These are phyloP conservation scores for Cyberlindnera samutprakarnensis DNA, from an alignment of 805 yeast species.

Conservation along the genomic window DNA sequence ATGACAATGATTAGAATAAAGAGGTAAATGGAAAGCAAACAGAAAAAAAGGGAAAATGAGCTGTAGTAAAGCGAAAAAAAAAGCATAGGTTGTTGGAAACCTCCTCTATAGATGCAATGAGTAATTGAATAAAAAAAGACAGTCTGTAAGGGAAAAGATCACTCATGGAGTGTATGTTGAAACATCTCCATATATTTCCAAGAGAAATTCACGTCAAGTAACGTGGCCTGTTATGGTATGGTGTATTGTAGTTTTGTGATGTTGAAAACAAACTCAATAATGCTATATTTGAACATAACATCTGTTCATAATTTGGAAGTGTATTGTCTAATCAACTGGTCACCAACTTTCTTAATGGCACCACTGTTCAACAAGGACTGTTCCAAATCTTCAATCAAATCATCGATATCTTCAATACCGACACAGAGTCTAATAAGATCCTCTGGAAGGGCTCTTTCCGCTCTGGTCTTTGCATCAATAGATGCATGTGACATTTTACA, in stretches of 20 bases:
- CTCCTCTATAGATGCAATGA: too few species aligned
- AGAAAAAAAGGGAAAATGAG: too few species aligned
- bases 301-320: conserved; percentile 17
- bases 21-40: too few species aligned
- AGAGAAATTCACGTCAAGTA: too few species aligned
- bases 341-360: conserved; percentile 30
- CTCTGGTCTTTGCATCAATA: conserved; percentile 79
- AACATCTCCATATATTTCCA: too few species aligned
- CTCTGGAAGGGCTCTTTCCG: conserved; percentile 86
- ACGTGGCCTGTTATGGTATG: too few species aligned
- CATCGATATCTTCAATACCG: conserved; percentile 81
- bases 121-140: background rate
- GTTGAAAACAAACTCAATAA: too few species aligned
- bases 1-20: too few species aligned
- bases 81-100: too few species aligned
- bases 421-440: conserved; percentile 85
- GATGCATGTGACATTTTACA: conserved; percentile 98
- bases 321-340: conserved; percentile 17
- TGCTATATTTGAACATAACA: too few species aligned
- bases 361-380: conserved; percentile 65
- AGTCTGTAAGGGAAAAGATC: background rate
- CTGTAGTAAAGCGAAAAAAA: too few species aligned
- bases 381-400: conserved; percentile 73
- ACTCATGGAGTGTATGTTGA: conserved; percentile 4
- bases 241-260: too few species aligned